Base-by-base conservation (phyloP, 1,284 basidiomycete genomes). In the Anthracocystis setariae region DNA sequence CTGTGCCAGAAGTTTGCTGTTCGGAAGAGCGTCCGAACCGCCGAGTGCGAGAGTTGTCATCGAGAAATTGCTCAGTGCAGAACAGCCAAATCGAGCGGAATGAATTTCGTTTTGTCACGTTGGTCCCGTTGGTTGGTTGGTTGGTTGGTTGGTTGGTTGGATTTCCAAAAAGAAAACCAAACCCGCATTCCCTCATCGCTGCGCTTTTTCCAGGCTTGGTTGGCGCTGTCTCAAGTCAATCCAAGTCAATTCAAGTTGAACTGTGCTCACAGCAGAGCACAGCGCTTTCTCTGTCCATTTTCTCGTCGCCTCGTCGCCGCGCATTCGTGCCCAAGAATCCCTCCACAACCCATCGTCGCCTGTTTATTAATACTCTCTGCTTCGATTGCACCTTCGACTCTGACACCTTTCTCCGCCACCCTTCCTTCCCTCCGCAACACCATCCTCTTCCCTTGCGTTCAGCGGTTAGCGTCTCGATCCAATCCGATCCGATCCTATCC, bases 311-410 rank as follows among this genome's bases (percentile, higher is more conserved):
- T 35, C 10, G 35, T 15, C n/a, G 24, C 44, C 7, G n/a, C 8
- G 5, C 8, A 17, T 12, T 5, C 29, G 12, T 5, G 5, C 29
- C 29, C 29, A 37, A 7, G 35, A 56, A 40, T 46, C 43, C 37
- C 61, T 64, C 60, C 60, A 63, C 60, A 63, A 56, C 53, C 50
- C 33, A 47, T 37, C 49, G n/a, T 43, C 38, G 38, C 49, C 38
- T 42, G 8, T 23, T 23, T 8, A 42, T 21, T n/a, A 13, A 10
- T n/a, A 10, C 18, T n/a, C 18, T 10, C 39, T 20, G 7, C 39
- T 42, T 42, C 39, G 8, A 17, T 43, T 46, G 21, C 43, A 44
- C 43, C 38, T 21, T 42, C 23, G 3, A 20, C 21, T 27, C 20
- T 32, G 15, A 37, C 35, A 33, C 15, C 35, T 37, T 8, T 37